Evolutionary conservation across 169 alveolate genomes (phyloP).

Genomic region (Haemoproteus tartakovskyi): DNA sequence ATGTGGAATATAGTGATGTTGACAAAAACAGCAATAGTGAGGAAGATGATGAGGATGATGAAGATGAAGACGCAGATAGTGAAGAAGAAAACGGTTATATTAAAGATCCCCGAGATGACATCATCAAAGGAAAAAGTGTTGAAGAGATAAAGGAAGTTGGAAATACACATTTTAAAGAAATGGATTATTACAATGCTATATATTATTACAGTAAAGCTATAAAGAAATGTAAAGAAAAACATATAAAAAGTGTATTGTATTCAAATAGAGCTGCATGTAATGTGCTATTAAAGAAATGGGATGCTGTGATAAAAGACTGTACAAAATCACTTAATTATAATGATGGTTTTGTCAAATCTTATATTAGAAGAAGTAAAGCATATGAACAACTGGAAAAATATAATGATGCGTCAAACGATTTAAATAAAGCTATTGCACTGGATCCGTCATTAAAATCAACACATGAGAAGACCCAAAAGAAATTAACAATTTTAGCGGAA

Average conservation of each 20-base stretch:
- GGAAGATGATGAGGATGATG: conserved; percentile 1
- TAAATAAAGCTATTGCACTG: conserved; percentile 82
- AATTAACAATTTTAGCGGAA: conserved; percentile 73
- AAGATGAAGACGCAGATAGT: conserved; percentile 1
- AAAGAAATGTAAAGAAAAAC: conserved; percentile 68
- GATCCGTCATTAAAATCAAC: conserved; percentile 77
- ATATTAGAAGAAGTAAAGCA: conserved; percentile 82
- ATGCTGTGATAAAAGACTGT: conserved; percentile 76
- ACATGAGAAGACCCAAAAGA: conserved; percentile 57
- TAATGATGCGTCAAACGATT: conserved; percentile 85
- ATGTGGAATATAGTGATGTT: conserved; percentile 1
- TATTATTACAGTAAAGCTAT: conserved; percentile 72
- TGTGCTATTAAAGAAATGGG: conserved; percentile 71
- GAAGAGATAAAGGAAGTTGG: conserved; percentile 68
- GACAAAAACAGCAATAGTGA: background rate
- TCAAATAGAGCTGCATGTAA: conserved; percentile 87
- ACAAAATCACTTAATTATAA: conserved; percentile 8
- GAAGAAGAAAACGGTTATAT: too few relatives aligned
- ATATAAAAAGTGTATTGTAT: conserved; percentile 70
- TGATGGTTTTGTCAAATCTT: conserved; percentile 62
- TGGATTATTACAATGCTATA: conserved; percentile 60
- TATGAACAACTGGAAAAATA: conserved; percentile 82
- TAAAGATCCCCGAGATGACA: too few relatives aligned
- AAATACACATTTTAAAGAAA: conserved; percentile 54
- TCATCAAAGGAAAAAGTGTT: conserved; percentile 41